A percentile compares a stretch with the other conserved stretches of the same genome.
phyloP scores from a whole-genome alignment of 208 protist genomes.

The Leishmania amazonensis region DNA sequence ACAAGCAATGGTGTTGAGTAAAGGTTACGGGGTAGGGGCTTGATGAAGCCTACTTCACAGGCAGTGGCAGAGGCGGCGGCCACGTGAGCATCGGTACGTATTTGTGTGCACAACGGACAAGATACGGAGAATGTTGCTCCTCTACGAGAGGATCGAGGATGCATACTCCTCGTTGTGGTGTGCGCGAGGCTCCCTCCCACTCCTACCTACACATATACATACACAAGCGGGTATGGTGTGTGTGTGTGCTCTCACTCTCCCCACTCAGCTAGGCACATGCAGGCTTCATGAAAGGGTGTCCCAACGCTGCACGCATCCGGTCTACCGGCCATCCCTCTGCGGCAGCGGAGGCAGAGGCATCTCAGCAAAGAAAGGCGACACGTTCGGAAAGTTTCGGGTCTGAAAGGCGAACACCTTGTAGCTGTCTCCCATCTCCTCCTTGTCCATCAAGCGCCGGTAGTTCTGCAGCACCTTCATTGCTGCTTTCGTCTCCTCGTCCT shows the following conservation, averaged over 20 bases:
- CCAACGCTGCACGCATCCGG: not conserved
- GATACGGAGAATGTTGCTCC: not conserved
- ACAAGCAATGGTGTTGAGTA: not conserved
- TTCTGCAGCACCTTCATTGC: slow-evolving; percentile 90
- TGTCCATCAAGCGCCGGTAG: slow-evolving; percentile 83
- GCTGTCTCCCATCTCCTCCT: slow-evolving; percentile 87
- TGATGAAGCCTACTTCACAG: not conserved
- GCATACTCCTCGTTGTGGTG: not conserved
- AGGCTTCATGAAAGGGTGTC: not conserved
- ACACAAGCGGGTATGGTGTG: not conserved
- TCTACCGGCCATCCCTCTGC: slow-evolving; percentile 12
- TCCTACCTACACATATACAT: not conserved
- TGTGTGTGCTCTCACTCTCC: not conserved
- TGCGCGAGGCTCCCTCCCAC: not conserved
- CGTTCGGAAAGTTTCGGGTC: slow-evolving; percentile 85
- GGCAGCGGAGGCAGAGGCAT: slow-evolving; percentile 69
- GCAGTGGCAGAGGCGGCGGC: not conserved
- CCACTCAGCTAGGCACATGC: not conserved
- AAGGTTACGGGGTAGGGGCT: not conserved
- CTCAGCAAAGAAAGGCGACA: slow-evolving; percentile 83
- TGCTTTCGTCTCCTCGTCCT: slow-evolving; percentile 87
- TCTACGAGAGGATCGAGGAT: not conserved
- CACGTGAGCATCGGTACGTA: not conserved
- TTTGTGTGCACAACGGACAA: not conserved
- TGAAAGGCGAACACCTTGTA: slow-evolving; percentile 92